phyloP scores from a whole-genome alignment of 805 yeast species.

The Ogataea nitratoaversa region DNA sequence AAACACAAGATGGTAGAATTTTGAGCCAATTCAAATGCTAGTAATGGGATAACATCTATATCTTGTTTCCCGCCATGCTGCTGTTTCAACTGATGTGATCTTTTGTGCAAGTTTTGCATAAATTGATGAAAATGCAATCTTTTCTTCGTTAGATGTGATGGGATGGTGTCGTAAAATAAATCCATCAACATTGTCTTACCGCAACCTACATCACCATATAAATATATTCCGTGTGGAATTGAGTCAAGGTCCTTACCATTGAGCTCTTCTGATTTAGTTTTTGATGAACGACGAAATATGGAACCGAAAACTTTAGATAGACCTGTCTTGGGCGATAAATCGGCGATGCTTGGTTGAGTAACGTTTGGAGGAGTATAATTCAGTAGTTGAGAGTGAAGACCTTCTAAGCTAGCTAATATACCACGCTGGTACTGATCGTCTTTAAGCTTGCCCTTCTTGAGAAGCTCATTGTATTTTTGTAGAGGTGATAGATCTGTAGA shows the following conservation, averaged over 20 bases:
- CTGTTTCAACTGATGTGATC: constrained; percentile 69
- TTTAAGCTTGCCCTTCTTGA: constrained; percentile 41
- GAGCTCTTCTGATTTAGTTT: constrained; percentile 5
- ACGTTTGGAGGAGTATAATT: constrained; percentile 62
- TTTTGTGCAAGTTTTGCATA: constrained; percentile 89
- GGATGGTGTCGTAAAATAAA: constrained; percentile 81
- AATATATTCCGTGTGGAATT: constrained; percentile 79
- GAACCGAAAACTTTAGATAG: constrained; percentile 31
- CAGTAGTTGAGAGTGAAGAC: constrained; percentile 50
- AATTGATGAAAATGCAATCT: constrained; percentile 95
- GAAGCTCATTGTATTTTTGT: constrained; percentile 26
- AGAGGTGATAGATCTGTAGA: constrained; percentile 24
- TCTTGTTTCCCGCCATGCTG: constrained; percentile 63
- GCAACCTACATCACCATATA: constrained; percentile 97
- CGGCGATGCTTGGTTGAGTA: constrained; percentile 45
- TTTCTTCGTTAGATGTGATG: constrained; percentile 67
- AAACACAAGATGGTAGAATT: constrained; percentile 79
- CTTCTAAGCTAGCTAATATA: constrained; percentile 58
- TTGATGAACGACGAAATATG: constrained; percentile 23
- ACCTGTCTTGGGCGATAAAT: constrained; percentile 48
- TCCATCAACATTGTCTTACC: constrained; percentile 99
- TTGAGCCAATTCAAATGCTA: constrained; percentile 80
- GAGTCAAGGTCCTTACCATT: constrained; percentile 17
- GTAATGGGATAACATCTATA: constrained; percentile 74
- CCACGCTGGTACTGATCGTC: constrained; percentile 81